Conservation (phyloP, 208 protist species). For the Acanthamoeba sp. region DNA sequence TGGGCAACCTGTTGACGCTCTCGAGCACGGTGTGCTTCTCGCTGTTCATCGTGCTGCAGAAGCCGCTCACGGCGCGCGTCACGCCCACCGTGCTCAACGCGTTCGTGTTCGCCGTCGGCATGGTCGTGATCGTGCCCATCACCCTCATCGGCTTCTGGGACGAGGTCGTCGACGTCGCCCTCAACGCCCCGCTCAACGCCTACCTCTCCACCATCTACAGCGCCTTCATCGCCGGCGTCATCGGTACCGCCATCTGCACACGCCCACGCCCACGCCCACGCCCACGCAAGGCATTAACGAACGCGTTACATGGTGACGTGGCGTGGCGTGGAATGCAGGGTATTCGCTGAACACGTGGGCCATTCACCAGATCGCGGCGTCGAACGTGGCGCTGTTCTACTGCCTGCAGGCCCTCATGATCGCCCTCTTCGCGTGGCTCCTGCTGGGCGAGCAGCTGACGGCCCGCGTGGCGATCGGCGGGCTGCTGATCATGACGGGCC, state of each 20-base stretch:
- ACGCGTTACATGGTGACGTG: not conserved
- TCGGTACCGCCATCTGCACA: not conserved
- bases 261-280: too few relatives aligned
- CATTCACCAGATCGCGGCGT: slow-evolving; percentile 8
- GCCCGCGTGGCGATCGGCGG: not conserved
- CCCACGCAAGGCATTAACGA: too few relatives aligned
- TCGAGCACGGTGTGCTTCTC: slow-evolving; percentile 29
- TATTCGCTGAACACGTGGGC: slow-evolving; percentile 26
- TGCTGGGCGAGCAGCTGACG: slow-evolving; percentile 20
- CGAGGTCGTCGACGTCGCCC: slow-evolving; percentile 14
- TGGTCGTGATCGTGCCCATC: slow-evolving; percentile 5
- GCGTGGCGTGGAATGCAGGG: not conserved
- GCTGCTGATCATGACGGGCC: slow-evolving; percentile 18
- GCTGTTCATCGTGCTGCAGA: slow-evolving; percentile 23
- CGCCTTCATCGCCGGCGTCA: slow-evolving; percentile 6
- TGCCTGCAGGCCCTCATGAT: slow-evolving; percentile 45
- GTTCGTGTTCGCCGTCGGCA: not conserved
- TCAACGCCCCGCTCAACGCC: not conserved
- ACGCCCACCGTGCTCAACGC: slow-evolving; percentile 19
- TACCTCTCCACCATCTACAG: slow-evolving; percentile 26
- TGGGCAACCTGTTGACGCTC: slow-evolving; percentile 1
- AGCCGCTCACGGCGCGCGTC: not conserved
- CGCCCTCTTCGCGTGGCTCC: slow-evolving; percentile 3
- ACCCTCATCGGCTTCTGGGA: slow-evolving; percentile 4
- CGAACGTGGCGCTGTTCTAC: slow-evolving; percentile 5